phyloP scores from a whole-genome alignment of 2,329 filamentous ascomycete genomes.

The Ophiostoma tasmaniense region DNA sequence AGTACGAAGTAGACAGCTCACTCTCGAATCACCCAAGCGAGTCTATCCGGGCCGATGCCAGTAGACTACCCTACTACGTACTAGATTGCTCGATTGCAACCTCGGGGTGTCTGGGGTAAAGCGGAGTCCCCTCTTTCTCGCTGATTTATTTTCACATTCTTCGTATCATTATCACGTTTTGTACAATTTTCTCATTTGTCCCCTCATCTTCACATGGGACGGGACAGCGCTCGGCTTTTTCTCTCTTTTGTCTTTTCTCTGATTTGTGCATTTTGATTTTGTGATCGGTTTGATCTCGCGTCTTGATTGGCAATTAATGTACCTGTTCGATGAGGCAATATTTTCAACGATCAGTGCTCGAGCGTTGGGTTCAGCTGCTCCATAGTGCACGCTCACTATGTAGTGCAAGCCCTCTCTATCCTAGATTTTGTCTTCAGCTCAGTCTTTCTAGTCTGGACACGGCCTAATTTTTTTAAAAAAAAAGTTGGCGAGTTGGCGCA shows the following conservation, averaged over 20 bases:
- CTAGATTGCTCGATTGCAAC: neutral
- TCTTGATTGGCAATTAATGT: neutral
- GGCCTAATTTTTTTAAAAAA: no score
- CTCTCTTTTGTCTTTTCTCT: neutral
- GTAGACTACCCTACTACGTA: neutral
- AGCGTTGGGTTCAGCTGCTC: neutral
- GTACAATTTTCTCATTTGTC: neutral
- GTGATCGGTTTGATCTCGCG: neutral
- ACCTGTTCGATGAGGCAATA: neutral
- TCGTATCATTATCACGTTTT: neutral
- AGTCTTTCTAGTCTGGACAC: neutral
- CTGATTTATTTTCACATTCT: neutral
- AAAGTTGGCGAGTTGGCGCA: neutral
- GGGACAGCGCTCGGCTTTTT: neutral
- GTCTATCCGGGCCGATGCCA: constrained; percentile 5
- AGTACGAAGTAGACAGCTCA: neutral
- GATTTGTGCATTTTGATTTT: neutral
- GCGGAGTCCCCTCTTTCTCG: constrained; percentile 1
- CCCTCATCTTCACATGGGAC: neutral
- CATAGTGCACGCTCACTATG: neutral
- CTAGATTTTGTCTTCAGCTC: neutral
- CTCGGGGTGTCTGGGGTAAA: constrained; percentile 3
- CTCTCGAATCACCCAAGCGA: neutral
- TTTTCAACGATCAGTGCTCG: neutral
- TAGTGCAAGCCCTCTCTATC: neutral